Percentiles rank a stretch among this genome's conserved stretches.
These are phyloP conservation scores for Ophiognomonia clavigignenti-juglandacearum DNA, from an alignment of 2,329 filamentous ascomycete species.

Conservation along the genomic window DNA sequence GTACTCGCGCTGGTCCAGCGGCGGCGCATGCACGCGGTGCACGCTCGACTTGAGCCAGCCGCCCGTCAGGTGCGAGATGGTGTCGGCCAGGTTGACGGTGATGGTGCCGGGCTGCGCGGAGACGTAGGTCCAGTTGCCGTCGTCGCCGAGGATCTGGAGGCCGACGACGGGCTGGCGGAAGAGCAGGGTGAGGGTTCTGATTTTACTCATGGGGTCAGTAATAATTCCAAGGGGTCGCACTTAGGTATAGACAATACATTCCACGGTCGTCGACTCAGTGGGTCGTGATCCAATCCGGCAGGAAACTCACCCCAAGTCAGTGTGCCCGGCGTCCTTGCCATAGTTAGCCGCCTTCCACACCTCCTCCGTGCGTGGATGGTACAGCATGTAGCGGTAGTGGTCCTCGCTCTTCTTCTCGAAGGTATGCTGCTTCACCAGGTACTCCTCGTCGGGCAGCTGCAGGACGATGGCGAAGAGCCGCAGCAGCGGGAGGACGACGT, in stretches of 20 bases:
- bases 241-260: too few relatives aligned
- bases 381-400: constrained; percentile 57
- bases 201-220: too few relatives aligned
- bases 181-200: constrained; percentile 4
- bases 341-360: constrained; percentile 35
- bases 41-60: constrained; percentile 40
- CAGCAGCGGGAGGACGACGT: constrained; percentile 29
- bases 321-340: not conserved
- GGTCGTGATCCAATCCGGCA: too few relatives aligned
- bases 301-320: not conserved
- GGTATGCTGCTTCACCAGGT: constrained; percentile 46
- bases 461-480: constrained; percentile 42
- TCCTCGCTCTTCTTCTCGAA: constrained; percentile 51
- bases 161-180: constrained; percentile 13
- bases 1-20: constrained; percentile 34
- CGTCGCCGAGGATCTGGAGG: constrained; percentile 6
- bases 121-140: constrained; percentile 38
- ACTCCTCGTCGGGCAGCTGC: constrained; percentile 48
- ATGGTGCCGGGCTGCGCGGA: constrained; percentile 43
- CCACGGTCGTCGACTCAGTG: too few relatives aligned
- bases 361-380: constrained; percentile 40
- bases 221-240: too few relatives aligned
- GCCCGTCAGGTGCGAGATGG: constrained; percentile 41
- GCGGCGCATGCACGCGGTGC: constrained; percentile 38
- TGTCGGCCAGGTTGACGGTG: constrained; percentile 47